Evolutionary conservation across 2,329 filamentous ascomycete species (phyloP).

Genomic region (Byssothecium circinans): DNA sequence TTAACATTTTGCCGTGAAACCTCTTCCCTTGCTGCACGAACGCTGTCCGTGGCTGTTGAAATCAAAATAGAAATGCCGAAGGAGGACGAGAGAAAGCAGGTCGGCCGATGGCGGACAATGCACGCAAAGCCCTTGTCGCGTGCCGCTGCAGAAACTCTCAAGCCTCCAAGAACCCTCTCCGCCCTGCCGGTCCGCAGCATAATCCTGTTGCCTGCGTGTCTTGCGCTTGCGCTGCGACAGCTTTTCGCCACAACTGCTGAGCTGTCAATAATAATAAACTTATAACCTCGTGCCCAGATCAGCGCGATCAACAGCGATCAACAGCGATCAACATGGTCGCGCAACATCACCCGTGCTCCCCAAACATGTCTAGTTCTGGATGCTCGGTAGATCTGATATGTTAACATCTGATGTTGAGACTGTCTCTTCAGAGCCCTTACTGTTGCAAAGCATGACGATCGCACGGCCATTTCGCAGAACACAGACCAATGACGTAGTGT

Average conservation of each 20-base stretch:
- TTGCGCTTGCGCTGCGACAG: conserved; percentile 3
- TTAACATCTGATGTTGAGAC: conserved; percentile 6
- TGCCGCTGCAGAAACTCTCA: too few species aligned
- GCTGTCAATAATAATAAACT: conserved; percentile 11
- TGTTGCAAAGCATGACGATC: not conserved
- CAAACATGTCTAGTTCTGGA: not conserved
- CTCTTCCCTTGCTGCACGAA: too few species aligned
- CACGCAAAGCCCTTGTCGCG: too few species aligned
- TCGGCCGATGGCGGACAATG: too few species aligned
- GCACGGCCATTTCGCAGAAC: not conserved
- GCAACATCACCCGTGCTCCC: conserved; percentile 3
- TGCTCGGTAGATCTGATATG: not conserved
- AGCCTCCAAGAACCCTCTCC: too few species aligned
- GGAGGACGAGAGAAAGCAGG: too few species aligned
- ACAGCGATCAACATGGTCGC: conserved; percentile 5
- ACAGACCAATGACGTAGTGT: conserved; percentile 29
- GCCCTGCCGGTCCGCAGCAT: conserved; percentile 1
- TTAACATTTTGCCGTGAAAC: too few species aligned
- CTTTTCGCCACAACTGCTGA: conserved; percentile 16
- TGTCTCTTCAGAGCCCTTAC: too few species aligned
- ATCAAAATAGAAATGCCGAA: too few species aligned
- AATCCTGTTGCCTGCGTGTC: too few species aligned
- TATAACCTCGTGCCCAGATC: conserved; percentile 6
- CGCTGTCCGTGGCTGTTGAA: too few species aligned
- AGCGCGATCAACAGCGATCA: conserved; percentile 19